These are phyloP conservation scores for Histomonas meleagridis DNA, from an alignment of 208 protist genomes.

Conservation along the genomic window DNA sequence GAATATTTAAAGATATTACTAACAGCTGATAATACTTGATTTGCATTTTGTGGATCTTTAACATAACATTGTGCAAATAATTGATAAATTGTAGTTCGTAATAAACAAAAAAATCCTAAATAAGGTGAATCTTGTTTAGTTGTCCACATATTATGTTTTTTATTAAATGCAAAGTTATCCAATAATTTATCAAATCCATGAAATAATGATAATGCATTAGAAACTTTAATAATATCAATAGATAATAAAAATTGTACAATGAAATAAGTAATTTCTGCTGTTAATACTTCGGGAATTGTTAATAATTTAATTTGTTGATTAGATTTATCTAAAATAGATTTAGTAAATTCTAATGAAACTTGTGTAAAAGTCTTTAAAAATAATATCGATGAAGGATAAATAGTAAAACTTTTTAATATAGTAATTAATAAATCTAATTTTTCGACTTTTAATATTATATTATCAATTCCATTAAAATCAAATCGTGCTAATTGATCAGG, in stretches of 20 bases:
- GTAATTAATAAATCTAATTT: not conserved
- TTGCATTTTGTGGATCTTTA: not conserved
- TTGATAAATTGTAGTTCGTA: not conserved
- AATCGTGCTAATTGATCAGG: not conserved
- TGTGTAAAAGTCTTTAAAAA: not conserved
- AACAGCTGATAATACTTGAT: not conserved
- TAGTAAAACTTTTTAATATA: not conserved
- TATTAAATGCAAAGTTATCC: not conserved
- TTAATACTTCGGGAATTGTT: not conserved
- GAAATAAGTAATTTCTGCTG: not conserved
- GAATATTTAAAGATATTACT: not conserved
- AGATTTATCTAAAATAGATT: not conserved
- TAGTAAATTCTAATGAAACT: not conserved
- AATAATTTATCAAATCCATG: not conserved
- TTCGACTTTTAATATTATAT: not conserved
- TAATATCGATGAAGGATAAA: not conserved
- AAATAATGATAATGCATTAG: not conserved
- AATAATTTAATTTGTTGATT: not conserved
- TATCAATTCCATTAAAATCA: not conserved
- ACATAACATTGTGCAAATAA: not conserved
- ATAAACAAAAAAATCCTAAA: not conserved
- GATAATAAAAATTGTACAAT: not conserved
- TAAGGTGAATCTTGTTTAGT: not conserved
- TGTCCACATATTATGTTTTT: not conserved
- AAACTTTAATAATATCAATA: not conserved